A percentile compares a stretch with the other conserved stretches of the same genome.
Conservation (phyloP, 768 basidiomycete genomes). For the Pleurotus sapidus region DNA sequence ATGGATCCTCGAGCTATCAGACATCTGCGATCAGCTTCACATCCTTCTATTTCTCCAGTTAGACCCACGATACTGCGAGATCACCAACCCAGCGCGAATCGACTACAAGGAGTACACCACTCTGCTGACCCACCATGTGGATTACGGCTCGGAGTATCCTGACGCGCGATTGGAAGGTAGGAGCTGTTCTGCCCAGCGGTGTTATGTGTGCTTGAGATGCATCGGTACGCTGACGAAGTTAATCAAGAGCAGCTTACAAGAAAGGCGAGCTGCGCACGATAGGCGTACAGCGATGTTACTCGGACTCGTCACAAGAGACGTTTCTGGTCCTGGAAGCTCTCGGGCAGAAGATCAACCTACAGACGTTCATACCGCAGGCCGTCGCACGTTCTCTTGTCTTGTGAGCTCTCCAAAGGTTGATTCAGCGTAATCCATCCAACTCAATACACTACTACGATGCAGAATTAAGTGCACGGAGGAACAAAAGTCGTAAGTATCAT, state of each 20-base stretch:
- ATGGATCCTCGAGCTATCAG: constrained; percentile 4
- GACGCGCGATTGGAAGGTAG: neutral
- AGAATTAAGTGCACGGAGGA: too few relatives aligned
- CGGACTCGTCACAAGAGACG: neutral
- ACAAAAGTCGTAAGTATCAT: too few relatives aligned
- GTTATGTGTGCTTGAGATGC: neutral
- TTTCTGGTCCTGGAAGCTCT: neutral
- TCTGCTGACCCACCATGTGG: neutral
- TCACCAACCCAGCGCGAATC: neutral
- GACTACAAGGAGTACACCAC: constrained; percentile 1
- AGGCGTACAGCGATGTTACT: neutral
- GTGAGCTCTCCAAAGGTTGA: neutral
- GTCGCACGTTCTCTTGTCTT: constrained; percentile 1
- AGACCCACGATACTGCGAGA: neutral
- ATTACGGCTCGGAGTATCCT: neutral
- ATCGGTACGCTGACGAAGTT: neutral
- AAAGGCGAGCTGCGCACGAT: constrained; percentile 4
- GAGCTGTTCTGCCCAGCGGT: neutral
- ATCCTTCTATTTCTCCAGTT: neutral
- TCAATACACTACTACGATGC: too few relatives aligned
- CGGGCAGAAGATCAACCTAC: neutral
- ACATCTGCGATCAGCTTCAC: neutral
- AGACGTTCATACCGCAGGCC: constrained; percentile 2
- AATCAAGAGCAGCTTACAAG: neutral
- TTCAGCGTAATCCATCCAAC: neutral